A percentile compares a stretch with the other conserved stretches of the same genome.
Conservation (phyloP, 2,329 filamentous ascomycete genomes). For the Thermoascus crustaceus region DNA sequence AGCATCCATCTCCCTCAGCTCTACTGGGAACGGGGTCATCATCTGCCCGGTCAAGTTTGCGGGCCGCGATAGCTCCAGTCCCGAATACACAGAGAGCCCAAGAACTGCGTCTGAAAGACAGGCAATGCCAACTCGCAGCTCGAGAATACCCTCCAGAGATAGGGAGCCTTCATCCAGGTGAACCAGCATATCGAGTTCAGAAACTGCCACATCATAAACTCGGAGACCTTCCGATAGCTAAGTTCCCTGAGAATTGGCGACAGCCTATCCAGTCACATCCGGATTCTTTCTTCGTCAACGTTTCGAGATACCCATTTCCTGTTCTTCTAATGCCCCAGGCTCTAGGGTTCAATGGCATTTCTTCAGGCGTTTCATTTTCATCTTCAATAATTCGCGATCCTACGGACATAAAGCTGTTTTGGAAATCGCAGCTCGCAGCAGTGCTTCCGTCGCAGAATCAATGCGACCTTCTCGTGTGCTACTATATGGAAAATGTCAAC, state of each 20-base stretch:
- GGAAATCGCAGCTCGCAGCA: slow-evolving; percentile 15
- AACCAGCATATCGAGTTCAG: too few species aligned
- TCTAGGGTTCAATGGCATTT: slow-evolving; percentile 1
- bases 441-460: slow-evolving; percentile 12
- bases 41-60: slow-evolving; percentile 3
- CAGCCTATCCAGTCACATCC: too few species aligned
- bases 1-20: slow-evolving; percentile 20
- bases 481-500: slow-evolving; percentile 24
- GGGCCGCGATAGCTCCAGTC: neutral
- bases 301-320: too few species aligned
- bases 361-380: slow-evolving; percentile 2
- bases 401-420: slow-evolving; percentile 11
- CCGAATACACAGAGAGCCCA: neutral
- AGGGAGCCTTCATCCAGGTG: too few species aligned
- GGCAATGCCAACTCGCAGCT: too few species aligned
- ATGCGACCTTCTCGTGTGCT: slow-evolving; percentile 20
- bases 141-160: too few species aligned
- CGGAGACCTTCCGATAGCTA: too few species aligned
- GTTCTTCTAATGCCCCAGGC: slow-evolving; percentile 4
- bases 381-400: slow-evolving; percentile 2
- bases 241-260: too few species aligned
- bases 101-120: too few species aligned
- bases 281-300: too few species aligned
- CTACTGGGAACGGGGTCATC: slow-evolving; percentile 4
- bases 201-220: too few species aligned